Percentiles rank a stretch among this genome's conserved stretches.
phyloP scores from a whole-genome alignment of 108 stramenopile species.

The Skeletonema costatum region DNA sequence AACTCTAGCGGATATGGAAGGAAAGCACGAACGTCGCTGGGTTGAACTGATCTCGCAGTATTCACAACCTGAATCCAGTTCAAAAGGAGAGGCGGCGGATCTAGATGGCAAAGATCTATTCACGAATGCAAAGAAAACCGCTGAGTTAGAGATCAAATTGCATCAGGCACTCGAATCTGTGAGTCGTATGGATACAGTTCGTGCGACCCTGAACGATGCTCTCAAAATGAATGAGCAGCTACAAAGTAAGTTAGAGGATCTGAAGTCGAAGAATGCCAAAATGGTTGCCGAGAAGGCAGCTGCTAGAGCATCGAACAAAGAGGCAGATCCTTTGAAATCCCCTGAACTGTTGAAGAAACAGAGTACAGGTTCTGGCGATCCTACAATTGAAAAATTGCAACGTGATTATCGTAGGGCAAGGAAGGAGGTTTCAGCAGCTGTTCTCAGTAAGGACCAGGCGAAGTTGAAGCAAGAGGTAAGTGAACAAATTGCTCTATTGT shows the following conservation, averaged over 20 bases:
- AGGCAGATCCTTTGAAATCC: slow-evolving; percentile 30
- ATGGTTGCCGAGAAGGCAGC: slow-evolving; percentile 56
- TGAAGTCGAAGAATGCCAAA: slow-evolving; percentile 70
- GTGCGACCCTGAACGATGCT: slow-evolving; percentile 68
- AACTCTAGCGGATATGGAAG: slow-evolving; percentile 68
- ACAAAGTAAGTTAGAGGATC: slow-evolving; percentile 70
- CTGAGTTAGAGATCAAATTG: slow-evolving; percentile 80
- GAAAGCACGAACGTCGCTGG: slow-evolving; percentile 74
- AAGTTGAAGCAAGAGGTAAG: slow-evolving; percentile 77
- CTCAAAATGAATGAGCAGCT: slow-evolving; percentile 72
- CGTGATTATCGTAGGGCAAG: slow-evolving; percentile 61
- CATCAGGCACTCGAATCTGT: slow-evolving; percentile 85
- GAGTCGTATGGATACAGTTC: slow-evolving; percentile 65
- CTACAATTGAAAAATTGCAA: slow-evolving; percentile 63
- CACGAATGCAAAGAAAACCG: slow-evolving; percentile 59
- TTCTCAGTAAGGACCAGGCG: slow-evolving; percentile 70
- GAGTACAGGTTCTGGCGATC: slow-evolving; percentile 36
- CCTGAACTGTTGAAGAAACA: slow-evolving; percentile 16
- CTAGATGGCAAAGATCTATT: slow-evolving; percentile 16
- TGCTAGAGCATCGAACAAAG: slow-evolving; percentile 31
- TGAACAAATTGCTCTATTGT: not conserved
- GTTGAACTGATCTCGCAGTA: slow-evolving; percentile 58
- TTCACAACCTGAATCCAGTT: slow-evolving; percentile 35
- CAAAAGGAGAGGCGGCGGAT: slow-evolving; percentile 23
- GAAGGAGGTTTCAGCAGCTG: slow-evolving; percentile 73